Evolutionary conservation across 805 yeast species (phyloP).

Genomic region (Candida lessepsii): DNA sequence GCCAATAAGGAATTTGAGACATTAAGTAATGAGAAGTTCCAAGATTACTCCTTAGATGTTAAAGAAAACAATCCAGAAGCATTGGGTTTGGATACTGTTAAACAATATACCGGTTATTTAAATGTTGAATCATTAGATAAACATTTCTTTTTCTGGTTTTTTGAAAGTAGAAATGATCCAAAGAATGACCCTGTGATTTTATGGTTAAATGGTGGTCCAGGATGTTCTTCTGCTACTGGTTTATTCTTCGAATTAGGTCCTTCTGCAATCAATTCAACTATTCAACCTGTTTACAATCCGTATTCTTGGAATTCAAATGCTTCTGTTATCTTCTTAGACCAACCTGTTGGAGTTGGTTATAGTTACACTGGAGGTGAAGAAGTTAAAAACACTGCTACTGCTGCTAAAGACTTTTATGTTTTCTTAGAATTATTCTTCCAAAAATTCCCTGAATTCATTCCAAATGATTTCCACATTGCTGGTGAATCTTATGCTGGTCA

Average conservation of each 20-base stretch:
- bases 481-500: conserved; percentile 96
- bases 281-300: conserved; percentile 75
- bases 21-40: conserved; percentile 21
- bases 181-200: conserved; percentile 78
- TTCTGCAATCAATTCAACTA: conserved; percentile 61
- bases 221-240: conserved; percentile 90
- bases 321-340: conserved; percentile 86
- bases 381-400: conserved; percentile 71
- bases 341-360: conserved; percentile 91
- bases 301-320: conserved; percentile 92
- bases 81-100: conserved; percentile 36
- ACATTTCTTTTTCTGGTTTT: conserved; percentile 91
- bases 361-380: conserved; percentile 66
- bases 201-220: conserved; percentile 97
- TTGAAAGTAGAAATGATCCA: conserved; percentile 89
- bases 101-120: conserved; percentile 41
- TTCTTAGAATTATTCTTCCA: conserved; percentile 81
- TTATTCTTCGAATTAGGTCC: conserved; percentile 92
- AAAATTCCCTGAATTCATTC: conserved; percentile 68
- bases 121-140: conserved; percentile 45
- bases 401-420: conserved; percentile 83
- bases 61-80: conserved; percentile 34
- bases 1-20: conserved; percentile 17
- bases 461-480: conserved; percentile 74
- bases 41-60: conserved; percentile 28